These are phyloP conservation scores for Pseudozyma flocculosa DNA, from an alignment of 1,284 basidiomycete genomes.

Conservation along the genomic window DNA sequence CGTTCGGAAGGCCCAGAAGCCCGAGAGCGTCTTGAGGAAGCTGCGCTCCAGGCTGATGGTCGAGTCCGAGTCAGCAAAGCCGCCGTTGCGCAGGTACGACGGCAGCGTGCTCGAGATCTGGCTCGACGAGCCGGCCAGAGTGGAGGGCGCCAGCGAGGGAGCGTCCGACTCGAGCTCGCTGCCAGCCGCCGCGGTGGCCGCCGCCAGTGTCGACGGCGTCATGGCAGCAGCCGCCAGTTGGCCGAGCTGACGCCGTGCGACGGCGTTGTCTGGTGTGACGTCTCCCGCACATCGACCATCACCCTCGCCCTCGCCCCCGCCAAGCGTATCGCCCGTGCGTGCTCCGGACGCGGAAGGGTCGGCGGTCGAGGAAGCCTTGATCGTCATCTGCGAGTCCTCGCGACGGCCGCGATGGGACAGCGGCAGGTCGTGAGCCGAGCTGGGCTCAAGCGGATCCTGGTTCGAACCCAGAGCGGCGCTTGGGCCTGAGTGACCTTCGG, in stretches of 20 bases:
- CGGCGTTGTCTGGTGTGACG: neutral
- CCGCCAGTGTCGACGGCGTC: neutral
- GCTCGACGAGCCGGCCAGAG: constrained; percentile 24
- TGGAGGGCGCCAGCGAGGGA: constrained; percentile 30
- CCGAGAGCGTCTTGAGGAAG: constrained; percentile 79
- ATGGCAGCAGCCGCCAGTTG: neutral
- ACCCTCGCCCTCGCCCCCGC: too few species aligned
- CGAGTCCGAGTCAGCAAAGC: constrained; percentile 33
- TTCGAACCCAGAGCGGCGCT: too few species aligned
- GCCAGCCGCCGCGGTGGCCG: constrained; percentile 11
- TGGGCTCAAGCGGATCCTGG: too few species aligned
- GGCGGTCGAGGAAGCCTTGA: too few species aligned
- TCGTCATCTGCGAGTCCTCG: too few species aligned
- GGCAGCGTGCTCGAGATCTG: constrained; percentile 22
- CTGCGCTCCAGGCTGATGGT: constrained; percentile 33
- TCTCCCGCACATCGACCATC: too few species aligned
- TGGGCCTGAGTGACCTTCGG: too few species aligned
- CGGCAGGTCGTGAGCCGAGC: too few species aligned
- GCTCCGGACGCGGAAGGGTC: too few species aligned
- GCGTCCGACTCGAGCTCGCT: constrained; percentile 42
- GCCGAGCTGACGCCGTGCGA: neutral
- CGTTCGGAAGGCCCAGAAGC: constrained; percentile 64
- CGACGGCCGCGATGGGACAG: too few species aligned
- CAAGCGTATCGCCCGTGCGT: too few species aligned
- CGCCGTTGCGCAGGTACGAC: constrained; percentile 30